Percentiles rank a stretch among this genome's conserved stretches.
Conservation (phyloP, 805 yeast genomes). For the Starmerella bacillaris region DNA sequence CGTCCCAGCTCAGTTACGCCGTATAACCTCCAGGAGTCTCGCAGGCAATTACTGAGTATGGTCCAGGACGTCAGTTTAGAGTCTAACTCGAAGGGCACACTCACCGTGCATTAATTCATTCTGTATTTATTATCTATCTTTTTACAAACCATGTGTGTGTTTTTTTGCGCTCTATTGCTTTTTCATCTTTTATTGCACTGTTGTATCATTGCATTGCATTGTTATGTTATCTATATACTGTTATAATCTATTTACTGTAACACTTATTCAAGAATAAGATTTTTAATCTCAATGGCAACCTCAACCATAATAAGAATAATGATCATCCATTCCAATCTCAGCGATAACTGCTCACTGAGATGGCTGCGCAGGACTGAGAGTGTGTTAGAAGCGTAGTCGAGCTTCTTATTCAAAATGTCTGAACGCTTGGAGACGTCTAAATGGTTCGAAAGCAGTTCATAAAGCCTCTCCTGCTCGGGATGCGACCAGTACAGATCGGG, state of each 20-base stretch:
- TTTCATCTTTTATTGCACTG: no score
- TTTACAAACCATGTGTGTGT: no score
- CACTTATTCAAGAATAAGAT: slow-evolving; percentile 2
- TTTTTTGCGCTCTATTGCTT: no score
- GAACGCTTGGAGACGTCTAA: slow-evolving; percentile 67
- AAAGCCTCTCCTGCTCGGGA: slow-evolving; percentile 63
- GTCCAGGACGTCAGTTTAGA: background rate
- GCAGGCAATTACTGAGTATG: background rate
- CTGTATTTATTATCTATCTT: no score
- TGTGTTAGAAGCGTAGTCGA: slow-evolving; percentile 84
- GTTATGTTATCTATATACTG: no score
- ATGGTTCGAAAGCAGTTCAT: slow-evolving; percentile 47
- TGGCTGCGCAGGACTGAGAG: slow-evolving; percentile 60
- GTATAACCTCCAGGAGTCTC: slow-evolving; percentile 1
- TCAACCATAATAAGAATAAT: slow-evolving; percentile 69
- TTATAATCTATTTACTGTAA: no score
- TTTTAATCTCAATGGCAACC: slow-evolving; percentile 52
- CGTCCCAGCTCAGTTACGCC: background rate
- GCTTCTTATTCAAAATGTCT: slow-evolving; percentile 58
- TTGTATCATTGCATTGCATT: no score
- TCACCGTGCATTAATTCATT: slow-evolving; percentile 2
- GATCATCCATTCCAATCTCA: slow-evolving; percentile 75
- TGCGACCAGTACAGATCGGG: slow-evolving; percentile 92
- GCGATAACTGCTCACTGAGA: slow-evolving; percentile 55
- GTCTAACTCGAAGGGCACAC: background rate